These are phyloP conservation scores for Peronospora belbahrii DNA, from an alignment of 352 stramenopile genomes.

Conservation along the genomic window DNA sequence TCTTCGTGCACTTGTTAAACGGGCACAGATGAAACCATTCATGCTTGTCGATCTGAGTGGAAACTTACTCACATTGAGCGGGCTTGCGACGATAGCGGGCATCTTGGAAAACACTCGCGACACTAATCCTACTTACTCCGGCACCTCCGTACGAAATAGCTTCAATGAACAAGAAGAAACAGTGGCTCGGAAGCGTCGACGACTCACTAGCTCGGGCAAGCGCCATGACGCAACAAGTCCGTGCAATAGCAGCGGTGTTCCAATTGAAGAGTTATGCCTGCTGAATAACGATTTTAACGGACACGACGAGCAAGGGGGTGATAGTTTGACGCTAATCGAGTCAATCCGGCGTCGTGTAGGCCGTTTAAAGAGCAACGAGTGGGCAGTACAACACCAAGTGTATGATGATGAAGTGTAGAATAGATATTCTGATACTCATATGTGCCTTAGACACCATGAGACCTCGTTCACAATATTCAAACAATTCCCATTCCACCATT, in stretches of 20 bases:
- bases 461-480: constrained; percentile 4
- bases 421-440: constrained; percentile 4
- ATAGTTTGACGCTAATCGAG: constrained; percentile 22
- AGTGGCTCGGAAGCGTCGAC: constrained; percentile 24
- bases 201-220: constrained; percentile 11
- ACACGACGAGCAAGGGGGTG: constrained; percentile 10
- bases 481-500: not conserved
- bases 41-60: constrained; percentile 56
- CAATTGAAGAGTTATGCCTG: constrained; percentile 49
- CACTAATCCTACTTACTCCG: not conserved
- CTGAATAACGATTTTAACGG: constrained; percentile 65
- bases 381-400: constrained; percentile 55
- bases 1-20: constrained; percentile 41
- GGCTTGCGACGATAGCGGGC: constrained; percentile 32
- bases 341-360: constrained; percentile 29
- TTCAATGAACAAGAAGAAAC: not conserved
- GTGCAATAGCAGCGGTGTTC: not conserved
- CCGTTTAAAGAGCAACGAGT: constrained; percentile 54
- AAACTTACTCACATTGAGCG: constrained; percentile 59
- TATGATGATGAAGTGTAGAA: constrained; percentile 77
- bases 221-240: constrained; percentile 1
- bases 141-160: not conserved
- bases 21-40: constrained; percentile 33
- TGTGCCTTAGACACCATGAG: constrained; percentile 2
- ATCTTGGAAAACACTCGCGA: constrained; percentile 22